Conservation (phyloP, 2,329 filamentous ascomycete species). For the Alternaria brassicae region DNA sequence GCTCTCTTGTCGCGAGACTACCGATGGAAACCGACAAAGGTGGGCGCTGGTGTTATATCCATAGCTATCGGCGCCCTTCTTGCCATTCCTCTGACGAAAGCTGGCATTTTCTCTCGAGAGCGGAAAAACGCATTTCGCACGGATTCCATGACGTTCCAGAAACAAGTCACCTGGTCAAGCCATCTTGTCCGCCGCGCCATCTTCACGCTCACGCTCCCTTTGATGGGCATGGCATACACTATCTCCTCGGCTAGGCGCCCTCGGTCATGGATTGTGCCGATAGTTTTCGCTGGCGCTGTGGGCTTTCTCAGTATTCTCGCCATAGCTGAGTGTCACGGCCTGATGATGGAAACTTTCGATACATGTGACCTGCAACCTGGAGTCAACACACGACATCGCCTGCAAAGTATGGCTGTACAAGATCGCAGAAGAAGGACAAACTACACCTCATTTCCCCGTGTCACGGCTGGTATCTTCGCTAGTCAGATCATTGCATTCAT, state of each 20-base stretch:
- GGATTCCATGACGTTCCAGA: slow-evolving; percentile 72
- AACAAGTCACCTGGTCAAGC: slow-evolving; percentile 71
- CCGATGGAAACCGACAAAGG: slow-evolving; percentile 66
- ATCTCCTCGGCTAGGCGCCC: slow-evolving; percentile 69
- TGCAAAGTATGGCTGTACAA: slow-evolving; percentile 55
- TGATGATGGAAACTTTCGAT: slow-evolving; percentile 83
- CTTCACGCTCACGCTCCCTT: slow-evolving; percentile 71
- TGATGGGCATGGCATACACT: slow-evolving; percentile 72
- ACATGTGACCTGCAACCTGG: slow-evolving; percentile 79
- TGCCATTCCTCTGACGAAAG: slow-evolving; percentile 77
- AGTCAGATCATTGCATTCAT: slow-evolving; percentile 74
- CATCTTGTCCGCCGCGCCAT: slow-evolving; percentile 72
- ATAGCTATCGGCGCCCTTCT: slow-evolving; percentile 73
- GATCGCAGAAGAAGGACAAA: slow-evolving; percentile 65
- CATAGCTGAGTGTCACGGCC: slow-evolving; percentile 75
- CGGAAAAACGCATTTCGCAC: slow-evolving; percentile 66
- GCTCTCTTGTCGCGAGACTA: slow-evolving; percentile 75
- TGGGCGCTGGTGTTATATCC: slow-evolving; percentile 71
- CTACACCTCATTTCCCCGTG: slow-evolving; percentile 77
- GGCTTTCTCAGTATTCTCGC: slow-evolving; percentile 76
- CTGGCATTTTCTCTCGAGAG: slow-evolving; percentile 70
- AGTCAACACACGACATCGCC: slow-evolving; percentile 62
- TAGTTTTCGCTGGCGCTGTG: slow-evolving; percentile 69
- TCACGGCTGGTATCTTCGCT: slow-evolving; percentile 73
- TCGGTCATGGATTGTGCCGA: slow-evolving; percentile 66